Conservation (phyloP, 495 filamentous ascomycete genomes). For the Neurospora pannonica region DNA sequence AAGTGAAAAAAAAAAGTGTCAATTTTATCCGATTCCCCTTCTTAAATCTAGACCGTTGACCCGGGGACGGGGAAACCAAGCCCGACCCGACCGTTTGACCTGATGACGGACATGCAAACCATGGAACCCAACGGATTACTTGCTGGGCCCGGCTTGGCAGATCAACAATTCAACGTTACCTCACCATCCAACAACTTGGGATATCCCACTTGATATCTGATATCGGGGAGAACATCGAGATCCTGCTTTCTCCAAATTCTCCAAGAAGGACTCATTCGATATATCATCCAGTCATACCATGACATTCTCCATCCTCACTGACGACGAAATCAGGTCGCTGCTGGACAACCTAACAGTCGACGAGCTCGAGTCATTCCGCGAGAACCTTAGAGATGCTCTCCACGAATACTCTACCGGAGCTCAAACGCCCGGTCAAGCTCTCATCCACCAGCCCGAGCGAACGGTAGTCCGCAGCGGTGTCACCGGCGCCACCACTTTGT, state of each 20-base stretch:
- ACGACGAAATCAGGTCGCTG: slow-evolving; percentile 56
- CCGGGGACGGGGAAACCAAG: background rate
- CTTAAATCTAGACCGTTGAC: background rate
- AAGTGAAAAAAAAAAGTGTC: background rate
- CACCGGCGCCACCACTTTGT: slow-evolving; percentile 74
- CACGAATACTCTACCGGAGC: slow-evolving; percentile 73
- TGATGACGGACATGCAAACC: background rate
- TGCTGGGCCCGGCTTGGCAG: background rate
- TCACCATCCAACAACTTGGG: background rate
- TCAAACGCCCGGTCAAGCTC: slow-evolving; percentile 31
- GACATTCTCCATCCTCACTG: slow-evolving; percentile 70
- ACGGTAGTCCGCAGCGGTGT: slow-evolving; percentile 52
- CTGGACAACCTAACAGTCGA: slow-evolving; percentile 62
- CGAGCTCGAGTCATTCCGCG: slow-evolving; percentile 57
- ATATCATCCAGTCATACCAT: slow-evolving; percentile 30
- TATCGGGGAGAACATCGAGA: background rate
- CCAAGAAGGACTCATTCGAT: background rate
- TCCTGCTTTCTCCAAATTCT: background rate
- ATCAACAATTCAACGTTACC: background rate
- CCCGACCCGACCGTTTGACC: background rate
- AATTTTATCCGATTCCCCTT: background rate
- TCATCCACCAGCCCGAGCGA: slow-evolving; percentile 66
- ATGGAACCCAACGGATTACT: background rate
- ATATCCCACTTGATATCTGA: background rate
- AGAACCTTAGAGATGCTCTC: slow-evolving; percentile 60